Base-by-base conservation (phyloP, 805 yeast genomes). In the Ogataea philodendri region DNA sequence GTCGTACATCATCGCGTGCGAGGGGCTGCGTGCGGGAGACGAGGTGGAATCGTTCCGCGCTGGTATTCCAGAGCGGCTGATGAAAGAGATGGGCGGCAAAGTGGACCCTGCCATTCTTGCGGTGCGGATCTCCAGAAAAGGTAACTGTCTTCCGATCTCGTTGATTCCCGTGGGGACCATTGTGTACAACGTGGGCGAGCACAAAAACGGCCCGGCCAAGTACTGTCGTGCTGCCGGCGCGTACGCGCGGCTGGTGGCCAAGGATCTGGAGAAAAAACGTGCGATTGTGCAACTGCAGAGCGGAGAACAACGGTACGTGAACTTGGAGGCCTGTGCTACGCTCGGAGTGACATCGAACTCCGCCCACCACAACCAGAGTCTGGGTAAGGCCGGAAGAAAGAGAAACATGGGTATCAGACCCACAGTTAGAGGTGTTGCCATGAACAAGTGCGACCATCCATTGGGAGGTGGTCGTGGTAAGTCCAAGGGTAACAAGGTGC, bases 381-480 rank as follows among this genome's bases (percentile, higher is more conserved):
- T 87, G 67, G 98, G 98, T 72, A 93, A 93, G 63, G 98, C 98
- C 15, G 98, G 98, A 55, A 78, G 97, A 64, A 72, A 82, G 35
- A 81, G 98, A 61, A 82, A 88, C 72, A 69, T 84, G 58, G 98
- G 97, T 46, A 81, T 83, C 55, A 80, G 97, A 64, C 98, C 98
- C 22, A 78, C 81, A 33, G 97, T 89, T 24, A 83, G 98, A 70
- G 98, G 98, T 76, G 85, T 87, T 52, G 97, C 98, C 32, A 87
- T 86, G 96, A 93, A 93, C 67, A 93, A 93, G 46, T 78, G 81
- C 59, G 97, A 93, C 65, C 98, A 93, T 70, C 98, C 98, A 48
- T 89, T 87, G 57, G 98, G 98, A 72, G 98, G 98, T 81, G 98
- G 98, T 68, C 81, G 98, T 74, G 98, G 98, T 77, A 93, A 93